Conservation (phyloP, 2,329 filamentous ascomycete species). For the Sarocladium strictum region DNA sequence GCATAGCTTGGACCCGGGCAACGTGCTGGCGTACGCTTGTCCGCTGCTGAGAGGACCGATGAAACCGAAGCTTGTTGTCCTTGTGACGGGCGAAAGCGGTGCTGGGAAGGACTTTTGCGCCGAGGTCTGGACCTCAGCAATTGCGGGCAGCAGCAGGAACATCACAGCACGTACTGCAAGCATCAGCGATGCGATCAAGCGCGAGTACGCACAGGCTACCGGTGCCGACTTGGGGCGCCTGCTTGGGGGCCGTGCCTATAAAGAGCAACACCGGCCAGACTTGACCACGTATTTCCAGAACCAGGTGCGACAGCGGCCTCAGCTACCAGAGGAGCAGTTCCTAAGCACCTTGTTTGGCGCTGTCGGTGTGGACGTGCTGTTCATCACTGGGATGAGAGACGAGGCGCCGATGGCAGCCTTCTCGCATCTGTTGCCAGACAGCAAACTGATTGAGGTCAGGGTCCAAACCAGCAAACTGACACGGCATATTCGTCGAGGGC, state of each 20-base stretch:
- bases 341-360: constrained; percentile 34
- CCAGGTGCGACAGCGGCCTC: constrained; percentile 36
- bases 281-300: constrained; percentile 46
- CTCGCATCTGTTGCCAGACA: constrained; percentile 47
- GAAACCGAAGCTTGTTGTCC: constrained; percentile 43
- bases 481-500: constrained; percentile 28
- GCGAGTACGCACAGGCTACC: constrained; percentile 44
- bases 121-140: constrained; percentile 39
- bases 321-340: constrained; percentile 46
- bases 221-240: constrained; percentile 43
- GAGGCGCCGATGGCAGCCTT: constrained; percentile 47
- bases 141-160: constrained; percentile 22
- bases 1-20: constrained; percentile 37
- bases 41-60: constrained; percentile 37
- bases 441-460: constrained; percentile 47
- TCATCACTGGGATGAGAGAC: constrained; percentile 61
- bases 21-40: constrained; percentile 49
- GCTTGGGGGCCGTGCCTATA: constrained; percentile 50
- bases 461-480: constrained; percentile 35
- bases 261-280: constrained; percentile 50
- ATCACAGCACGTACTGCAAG: constrained; percentile 38
- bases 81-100: constrained; percentile 49
- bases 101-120: constrained; percentile 59
- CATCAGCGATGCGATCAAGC: constrained; percentile 54
- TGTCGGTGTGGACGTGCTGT: constrained; percentile 43